Conservation (phyloP, 139 green algal species). For the Pseudopediastrum boryanum region DNA sequence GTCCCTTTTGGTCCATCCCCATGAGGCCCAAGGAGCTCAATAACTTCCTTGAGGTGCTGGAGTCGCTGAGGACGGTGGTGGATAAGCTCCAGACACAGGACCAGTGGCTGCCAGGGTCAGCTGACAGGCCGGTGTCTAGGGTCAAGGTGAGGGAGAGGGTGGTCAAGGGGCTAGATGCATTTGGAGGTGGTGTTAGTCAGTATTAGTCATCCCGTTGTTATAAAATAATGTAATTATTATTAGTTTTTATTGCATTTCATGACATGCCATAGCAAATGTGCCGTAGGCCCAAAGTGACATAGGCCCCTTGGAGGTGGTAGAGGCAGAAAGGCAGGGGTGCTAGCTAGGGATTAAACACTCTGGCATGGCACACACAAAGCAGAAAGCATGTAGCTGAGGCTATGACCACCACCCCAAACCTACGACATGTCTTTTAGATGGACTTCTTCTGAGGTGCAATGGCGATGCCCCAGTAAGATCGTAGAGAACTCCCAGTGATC, state of each 20-base stretch:
- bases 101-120: conserved; percentile 13
- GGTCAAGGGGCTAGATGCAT: not conserved
- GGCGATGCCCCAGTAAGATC: not conserved
- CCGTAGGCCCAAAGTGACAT: no score
- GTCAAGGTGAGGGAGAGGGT: conserved; percentile 23
- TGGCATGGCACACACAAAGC: no score
- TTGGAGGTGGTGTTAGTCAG: not conserved
- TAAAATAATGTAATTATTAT: not conserved
- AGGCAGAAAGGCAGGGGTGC: not conserved
- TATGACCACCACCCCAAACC: no score
- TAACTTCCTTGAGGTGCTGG: conserved; percentile 30
- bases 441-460: no score
- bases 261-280: no score
- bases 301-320: no score
- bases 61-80: conserved; percentile 24
- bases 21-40: conserved; percentile 21
- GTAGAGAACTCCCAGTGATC: not conserved
- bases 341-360: no score
- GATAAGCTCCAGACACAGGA: conserved; percentile 22
- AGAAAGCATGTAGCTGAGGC: no score
- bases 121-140: conserved; percentile 16
- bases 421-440: no score
- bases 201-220: not conserved
- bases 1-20: conserved; percentile 29
- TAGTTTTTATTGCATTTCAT: not conserved